Evolutionary conservation across 164 flowering plant species (phyloP), one percentile per base, ranked within the genome.

Genomic region (Amborella trichopoda): DNA sequence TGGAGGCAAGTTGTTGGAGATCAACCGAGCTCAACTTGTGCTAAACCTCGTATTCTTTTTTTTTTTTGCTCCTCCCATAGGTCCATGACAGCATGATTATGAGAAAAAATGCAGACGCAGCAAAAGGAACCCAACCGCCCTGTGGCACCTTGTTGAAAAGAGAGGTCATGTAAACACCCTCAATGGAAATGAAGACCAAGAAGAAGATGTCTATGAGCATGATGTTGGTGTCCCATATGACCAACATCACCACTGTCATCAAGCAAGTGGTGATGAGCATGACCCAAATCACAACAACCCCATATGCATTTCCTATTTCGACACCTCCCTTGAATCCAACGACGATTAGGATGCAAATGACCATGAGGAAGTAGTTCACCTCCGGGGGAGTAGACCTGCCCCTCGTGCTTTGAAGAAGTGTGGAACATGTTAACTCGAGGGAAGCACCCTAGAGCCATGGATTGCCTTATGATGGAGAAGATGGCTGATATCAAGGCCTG

Each of bases 91-190:
- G 22, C 48, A 51, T 53, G 28, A 58, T 37, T 28, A 52, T 26
- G 28, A 58, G 18, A 37, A 63, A 39, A 25, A 63, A 9, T 12
- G 26, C 39, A 0, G 68, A 49, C 10, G 58, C 58, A 22, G 55
- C 63, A 21, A 63, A 63, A 1, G 63, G 63, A 21, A 54, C 59
- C 63, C 62, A 63, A 6, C 62, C 67, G 3, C 63, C 63, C 26
- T 58, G 49, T 11, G 68, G 60, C 6, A 63, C 39, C 26, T 63
- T 63, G 40, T 40, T 63, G 6, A 63, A 26, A 14, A 63, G 32
- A 16, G 56, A 63, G 24, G 68, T 45, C 63, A 63, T 63, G 55
- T 49, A 63, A 10, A 38, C 43, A 20, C 54, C 54, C 41, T 53
- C 67, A 2, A 63, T 32, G 14, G 41, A 4, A 10, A 63, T 24